phyloP scores from a whole-genome alignment of 306 rosid genomes.

The Cicer pinnatifidum region DNA sequence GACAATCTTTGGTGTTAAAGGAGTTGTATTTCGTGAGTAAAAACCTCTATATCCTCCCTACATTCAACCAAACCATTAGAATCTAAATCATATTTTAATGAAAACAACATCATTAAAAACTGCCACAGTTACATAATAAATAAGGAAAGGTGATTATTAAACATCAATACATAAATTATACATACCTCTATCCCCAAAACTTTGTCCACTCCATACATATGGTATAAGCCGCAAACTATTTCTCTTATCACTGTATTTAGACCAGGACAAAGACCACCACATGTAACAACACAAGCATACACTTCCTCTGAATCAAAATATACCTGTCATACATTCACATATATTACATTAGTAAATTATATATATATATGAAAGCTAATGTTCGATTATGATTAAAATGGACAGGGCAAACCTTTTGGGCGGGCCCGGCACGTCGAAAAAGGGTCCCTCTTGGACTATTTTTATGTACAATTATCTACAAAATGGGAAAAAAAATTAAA shows the following conservation, averaged over 20 bases:
- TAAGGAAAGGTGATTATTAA: not conserved
- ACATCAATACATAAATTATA: not conserved
- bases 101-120: not conserved
- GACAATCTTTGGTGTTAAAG: conserved; percentile 78
- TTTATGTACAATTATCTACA: conserved; percentile 77
- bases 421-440: conserved; percentile 94
- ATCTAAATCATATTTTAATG: not conserved
- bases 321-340: conserved; percentile 55
- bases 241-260: conserved; percentile 97
- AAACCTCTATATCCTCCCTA: conserved; percentile 96
- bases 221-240: conserved; percentile 77
- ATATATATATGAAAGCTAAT: not conserved
- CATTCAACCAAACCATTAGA: conserved; percentile 28
- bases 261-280: conserved; percentile 98
- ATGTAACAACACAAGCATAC: conserved; percentile 82
- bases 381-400: not conserved
- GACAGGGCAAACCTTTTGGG: conserved; percentile 58
- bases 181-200: conserved; percentile 75
- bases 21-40: conserved; percentile 69
- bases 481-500: conserved; percentile 12
- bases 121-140: not conserved
- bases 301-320: conserved; percentile 84
- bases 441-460: conserved; percentile 80
- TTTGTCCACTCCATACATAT: conserved; percentile 87
- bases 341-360: too few relatives aligned